These are phyloP conservation scores for Nicotiana rustica DNA, from an alignment of 305 asterid genomes.

Conservation along the genomic window DNA sequence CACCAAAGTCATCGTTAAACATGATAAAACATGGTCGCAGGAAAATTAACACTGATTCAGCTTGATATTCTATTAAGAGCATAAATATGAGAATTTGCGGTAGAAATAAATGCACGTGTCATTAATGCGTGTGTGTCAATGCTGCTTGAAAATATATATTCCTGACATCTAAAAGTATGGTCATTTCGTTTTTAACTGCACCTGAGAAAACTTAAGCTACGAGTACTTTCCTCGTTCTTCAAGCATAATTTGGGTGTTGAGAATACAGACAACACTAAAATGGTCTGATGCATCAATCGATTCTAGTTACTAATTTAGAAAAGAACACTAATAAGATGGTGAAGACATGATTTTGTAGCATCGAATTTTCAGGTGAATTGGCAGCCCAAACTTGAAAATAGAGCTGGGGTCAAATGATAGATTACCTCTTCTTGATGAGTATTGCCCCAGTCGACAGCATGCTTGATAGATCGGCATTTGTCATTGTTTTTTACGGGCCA, in stretches of 20 bases:
- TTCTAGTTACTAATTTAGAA: background rate
- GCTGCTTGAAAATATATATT: background rate
- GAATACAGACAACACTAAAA: background rate
- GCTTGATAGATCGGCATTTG: slow-evolving; percentile 84
- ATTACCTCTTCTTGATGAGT: slow-evolving; percentile 72
- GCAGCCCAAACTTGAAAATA: background rate
- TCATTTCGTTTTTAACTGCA: background rate
- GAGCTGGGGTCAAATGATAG: background rate
- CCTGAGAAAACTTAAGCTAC: background rate
- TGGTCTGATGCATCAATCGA: background rate
- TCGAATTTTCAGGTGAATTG: background rate
- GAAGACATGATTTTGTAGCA: background rate
- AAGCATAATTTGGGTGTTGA: background rate
- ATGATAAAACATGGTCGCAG: background rate
- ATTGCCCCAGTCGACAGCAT: slow-evolving; percentile 94
- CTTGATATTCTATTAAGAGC: background rate
- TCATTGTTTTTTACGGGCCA: slow-evolving; percentile 86
- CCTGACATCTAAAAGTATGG: background rate
- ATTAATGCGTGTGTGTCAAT: background rate
- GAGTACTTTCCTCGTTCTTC: background rate
- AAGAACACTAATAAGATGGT: background rate
- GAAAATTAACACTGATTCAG: background rate
- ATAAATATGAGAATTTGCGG: background rate
- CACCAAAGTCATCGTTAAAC: background rate
- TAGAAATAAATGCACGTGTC: background rate